Conservation (phyloP, 805 yeast genomes). For the Scheffersomyces amazonensis region DNA sequence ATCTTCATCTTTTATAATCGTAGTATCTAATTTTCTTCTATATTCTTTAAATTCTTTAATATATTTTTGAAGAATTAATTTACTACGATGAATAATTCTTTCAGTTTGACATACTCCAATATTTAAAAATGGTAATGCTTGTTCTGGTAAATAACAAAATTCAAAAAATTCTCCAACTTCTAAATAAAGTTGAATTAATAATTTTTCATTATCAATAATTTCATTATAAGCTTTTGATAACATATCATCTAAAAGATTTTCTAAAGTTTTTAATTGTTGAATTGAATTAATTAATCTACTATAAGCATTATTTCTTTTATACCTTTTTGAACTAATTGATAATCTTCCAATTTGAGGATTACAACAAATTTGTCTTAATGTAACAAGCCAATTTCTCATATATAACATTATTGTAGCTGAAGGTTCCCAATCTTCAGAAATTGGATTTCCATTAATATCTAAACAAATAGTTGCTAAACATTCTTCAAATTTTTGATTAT, state of each 20-base stretch:
- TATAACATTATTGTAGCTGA: conserved; percentile 34
- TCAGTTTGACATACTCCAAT: conserved; percentile 32
- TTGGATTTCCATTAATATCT: conserved; percentile 50
- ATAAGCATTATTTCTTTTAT: conserved; percentile 15
- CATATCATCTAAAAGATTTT: conserved; percentile 67
- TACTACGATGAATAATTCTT: conserved; percentile 20
- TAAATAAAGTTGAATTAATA: conserved; percentile 40
- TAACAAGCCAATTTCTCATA: conserved; percentile 69
- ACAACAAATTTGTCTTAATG: conserved; percentile 77
- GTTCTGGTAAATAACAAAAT: conserved; percentile 45
- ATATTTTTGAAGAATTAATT: conserved; percentile 13
- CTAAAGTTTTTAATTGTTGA: conserved; percentile 45
- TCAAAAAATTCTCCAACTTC: conserved; percentile 74
- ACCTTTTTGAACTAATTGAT: conserved; percentile 18
- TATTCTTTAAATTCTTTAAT: conserved; percentile 20
- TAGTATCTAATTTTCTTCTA: conserved; percentile 12
- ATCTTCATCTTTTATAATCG: no score
- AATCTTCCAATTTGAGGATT: conserved; percentile 59
- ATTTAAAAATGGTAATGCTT: conserved; percentile 49
- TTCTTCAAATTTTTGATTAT: conserved; percentile 59
- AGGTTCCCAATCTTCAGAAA: conserved; percentile 47
- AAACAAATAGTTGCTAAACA: conserved; percentile 59
- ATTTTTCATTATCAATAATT: conserved; percentile 47
- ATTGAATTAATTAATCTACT: conserved; percentile 11
- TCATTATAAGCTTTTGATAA: conserved; percentile 52